Evolutionary conservation across 1,284 basidiomycete genomes (phyloP).

Genomic region (Moesziomyces sp.): DNA sequence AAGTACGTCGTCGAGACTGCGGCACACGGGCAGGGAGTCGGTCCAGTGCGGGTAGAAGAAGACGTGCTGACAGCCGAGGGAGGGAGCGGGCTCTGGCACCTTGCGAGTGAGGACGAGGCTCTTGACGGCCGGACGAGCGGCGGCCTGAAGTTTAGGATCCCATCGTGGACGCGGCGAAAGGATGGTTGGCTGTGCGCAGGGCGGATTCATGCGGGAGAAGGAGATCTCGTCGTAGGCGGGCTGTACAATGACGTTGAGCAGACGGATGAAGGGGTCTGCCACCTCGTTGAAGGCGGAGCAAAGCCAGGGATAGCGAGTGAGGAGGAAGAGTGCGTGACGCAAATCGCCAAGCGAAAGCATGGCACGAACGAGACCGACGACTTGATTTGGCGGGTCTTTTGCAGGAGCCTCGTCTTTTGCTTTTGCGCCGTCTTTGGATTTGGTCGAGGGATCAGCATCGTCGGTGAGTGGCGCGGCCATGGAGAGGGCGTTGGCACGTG

Average conservation of each 20-base stretch:
- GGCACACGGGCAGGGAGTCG: slow-evolving; percentile 38
- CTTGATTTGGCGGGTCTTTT: slow-evolving; percentile 79
- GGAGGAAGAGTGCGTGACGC: slow-evolving; percentile 79
- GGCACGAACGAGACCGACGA: slow-evolving; percentile 81
- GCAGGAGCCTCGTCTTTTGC: slow-evolving; percentile 69
- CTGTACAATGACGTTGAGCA: slow-evolving; percentile 58
- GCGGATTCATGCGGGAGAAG: slow-evolving; percentile 73
- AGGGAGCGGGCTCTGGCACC: slow-evolving; percentile 59
- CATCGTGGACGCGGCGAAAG: slow-evolving; percentile 63
- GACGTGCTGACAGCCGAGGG: slow-evolving; percentile 39
- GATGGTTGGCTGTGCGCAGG: slow-evolving; percentile 69
- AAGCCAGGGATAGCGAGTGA: slow-evolving; percentile 87
- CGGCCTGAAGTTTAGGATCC: slow-evolving; percentile 36
- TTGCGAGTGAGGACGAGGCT: slow-evolving; percentile 43
- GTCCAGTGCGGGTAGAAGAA: slow-evolving; percentile 64
- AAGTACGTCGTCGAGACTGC: slow-evolving; percentile 41
- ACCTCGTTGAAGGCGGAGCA: slow-evolving; percentile 81
- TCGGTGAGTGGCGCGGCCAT: slow-evolving; percentile 87
- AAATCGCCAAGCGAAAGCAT: slow-evolving; percentile 86
- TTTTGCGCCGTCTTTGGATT: slow-evolving; percentile 30
- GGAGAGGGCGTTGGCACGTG: slow-evolving; percentile 79
- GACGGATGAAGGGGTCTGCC: slow-evolving; percentile 75
- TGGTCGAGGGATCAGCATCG: slow-evolving; percentile 62
- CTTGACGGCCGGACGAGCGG: slow-evolving; percentile 19
- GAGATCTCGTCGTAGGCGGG: slow-evolving; percentile 58